phyloP scores from a whole-genome alignment of 2,329 filamentous ascomycete genomes.

The Fusarium mundagurra region DNA sequence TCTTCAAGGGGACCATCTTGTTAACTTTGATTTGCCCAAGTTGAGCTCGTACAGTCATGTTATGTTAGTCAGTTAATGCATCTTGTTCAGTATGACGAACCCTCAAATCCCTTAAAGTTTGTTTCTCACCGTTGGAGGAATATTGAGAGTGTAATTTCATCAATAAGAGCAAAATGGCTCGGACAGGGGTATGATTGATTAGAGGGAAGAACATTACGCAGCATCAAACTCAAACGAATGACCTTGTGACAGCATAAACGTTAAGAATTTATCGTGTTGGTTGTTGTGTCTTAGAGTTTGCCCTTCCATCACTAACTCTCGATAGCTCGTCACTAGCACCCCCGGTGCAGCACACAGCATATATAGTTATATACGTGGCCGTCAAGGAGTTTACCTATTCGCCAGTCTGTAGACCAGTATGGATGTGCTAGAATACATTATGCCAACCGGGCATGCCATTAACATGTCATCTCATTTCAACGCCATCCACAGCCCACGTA shows the following conservation, averaged over 20 bases:
- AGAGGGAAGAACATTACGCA: neutral
- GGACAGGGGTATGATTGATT: neutral
- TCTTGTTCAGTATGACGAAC: neutral
- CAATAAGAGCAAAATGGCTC: neutral
- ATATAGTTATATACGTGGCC: neutral
- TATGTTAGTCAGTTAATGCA: neutral
- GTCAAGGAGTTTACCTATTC: neutral
- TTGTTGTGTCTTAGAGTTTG: conserved; percentile 12
- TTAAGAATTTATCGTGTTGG: neutral
- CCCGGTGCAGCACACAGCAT: neutral
- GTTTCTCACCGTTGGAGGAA: neutral
- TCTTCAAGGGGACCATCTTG: neutral
- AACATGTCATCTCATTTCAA: neutral
- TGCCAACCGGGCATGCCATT: neutral
- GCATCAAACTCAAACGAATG: neutral
- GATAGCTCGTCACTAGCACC: conserved; percentile 6
- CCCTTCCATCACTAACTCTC: neutral
- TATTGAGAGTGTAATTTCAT: neutral
- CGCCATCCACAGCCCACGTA: neutral
- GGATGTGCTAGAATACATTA: neutral
- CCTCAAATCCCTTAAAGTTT: neutral
- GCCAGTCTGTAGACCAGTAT: neutral
- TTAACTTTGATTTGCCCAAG: neutral
- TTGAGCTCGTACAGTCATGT: neutral
- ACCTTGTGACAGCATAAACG: neutral